Evolutionary conservation across 345 rosid genomes (phyloP), one percentile per base, ranked within the genome.

Genomic region (Linum tenue): DNA sequence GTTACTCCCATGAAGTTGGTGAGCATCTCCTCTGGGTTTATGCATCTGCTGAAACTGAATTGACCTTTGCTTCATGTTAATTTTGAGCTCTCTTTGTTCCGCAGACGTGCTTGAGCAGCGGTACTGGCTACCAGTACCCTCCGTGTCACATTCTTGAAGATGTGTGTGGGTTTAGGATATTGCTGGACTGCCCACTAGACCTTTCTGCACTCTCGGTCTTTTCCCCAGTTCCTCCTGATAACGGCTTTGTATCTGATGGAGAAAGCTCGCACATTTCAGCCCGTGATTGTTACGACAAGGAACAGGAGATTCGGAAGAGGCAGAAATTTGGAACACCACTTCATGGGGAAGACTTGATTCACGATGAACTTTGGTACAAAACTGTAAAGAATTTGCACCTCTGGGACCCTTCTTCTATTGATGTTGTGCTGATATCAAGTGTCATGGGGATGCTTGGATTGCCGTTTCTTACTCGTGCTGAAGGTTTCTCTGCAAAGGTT

Each of bases 61-160:
- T 22, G 31, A 22, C 31, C 31, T 22, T 22, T 48, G 53, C 53
- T 5, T 1, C 14, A 8, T 48, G 53, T 48, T 48, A 48, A 48
- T 48, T 39, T 43, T 73, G 48, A 50, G 10, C 7, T 51, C 59
- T 65, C n/a, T 71, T 61, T 37, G 72, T 68, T 57, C 61, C 75
- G 82, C 77, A 89, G 98, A 87, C 90, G 7, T 91, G 98, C 78
- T 70, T 91, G 74, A 83, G 86, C 71, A 79, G 81, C 77, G 98
- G 96, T 50, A 68, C 72, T 60, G 88, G 89, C 55, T 85, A 67
- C 73, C 82, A 84, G 61, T 84, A 78, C 68, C 92, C 96, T 12
- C 85, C 91, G 6, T 80, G 88, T 67, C 85, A 87, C 71, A 71
- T 84, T 56, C 77, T 92, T 55, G 74, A 48, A 5, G 15, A 78